These are phyloP conservation scores for Phylloporus scabripes DNA, from an alignment of 768 basidiomycete species.

Conservation along the genomic window DNA sequence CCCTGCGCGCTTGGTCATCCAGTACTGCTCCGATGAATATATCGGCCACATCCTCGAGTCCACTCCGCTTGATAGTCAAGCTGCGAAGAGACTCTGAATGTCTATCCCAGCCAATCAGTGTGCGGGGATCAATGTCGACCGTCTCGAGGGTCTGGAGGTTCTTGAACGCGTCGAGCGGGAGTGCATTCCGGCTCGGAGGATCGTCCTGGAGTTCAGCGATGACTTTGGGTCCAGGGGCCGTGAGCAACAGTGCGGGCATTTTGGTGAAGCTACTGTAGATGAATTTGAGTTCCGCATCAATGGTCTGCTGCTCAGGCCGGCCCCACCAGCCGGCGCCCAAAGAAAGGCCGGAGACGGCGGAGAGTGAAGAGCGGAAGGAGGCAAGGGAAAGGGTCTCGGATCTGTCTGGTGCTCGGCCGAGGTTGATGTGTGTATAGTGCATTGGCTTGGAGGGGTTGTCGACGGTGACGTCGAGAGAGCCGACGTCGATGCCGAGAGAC, in stretches of 20 bases:
- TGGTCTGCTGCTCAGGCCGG: conserved; percentile 46
- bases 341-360: conserved; percentile 69
- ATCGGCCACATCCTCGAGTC: conserved; percentile 74
- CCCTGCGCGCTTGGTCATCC: conserved; percentile 66
- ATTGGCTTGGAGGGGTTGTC: conserved; percentile 72
- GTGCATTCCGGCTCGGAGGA: conserved; percentile 62
- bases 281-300: conserved; percentile 76
- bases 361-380: conserved; percentile 72
- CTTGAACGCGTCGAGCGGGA: conserved; percentile 83
- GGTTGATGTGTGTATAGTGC: conserved; percentile 56
- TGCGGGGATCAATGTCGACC: conserved; percentile 76
- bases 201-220: conserved; percentile 68
- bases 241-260: conserved; percentile 70
- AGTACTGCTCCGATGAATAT: conserved; percentile 70
- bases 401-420: conserved; percentile 47
- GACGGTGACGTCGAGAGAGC: conserved; percentile 73
- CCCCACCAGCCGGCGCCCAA: conserved; percentile 73
- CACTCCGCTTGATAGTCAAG: conserved; percentile 73
- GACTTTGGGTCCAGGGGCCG: conserved; percentile 56
- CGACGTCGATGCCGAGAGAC: conserved; percentile 69
- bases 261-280: conserved; percentile 89
- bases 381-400: conserved; percentile 70
- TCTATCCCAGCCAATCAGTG: conserved; percentile 78
- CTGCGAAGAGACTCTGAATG: conserved; percentile 65
- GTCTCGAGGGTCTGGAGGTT: conserved; percentile 73